Percentiles rank a stretch among this genome's conserved stretches.
These are phyloP conservation scores for Claviceps lovelessii DNA, from an alignment of 2,329 filamentous ascomycete genomes.

Conservation along the genomic window DNA sequence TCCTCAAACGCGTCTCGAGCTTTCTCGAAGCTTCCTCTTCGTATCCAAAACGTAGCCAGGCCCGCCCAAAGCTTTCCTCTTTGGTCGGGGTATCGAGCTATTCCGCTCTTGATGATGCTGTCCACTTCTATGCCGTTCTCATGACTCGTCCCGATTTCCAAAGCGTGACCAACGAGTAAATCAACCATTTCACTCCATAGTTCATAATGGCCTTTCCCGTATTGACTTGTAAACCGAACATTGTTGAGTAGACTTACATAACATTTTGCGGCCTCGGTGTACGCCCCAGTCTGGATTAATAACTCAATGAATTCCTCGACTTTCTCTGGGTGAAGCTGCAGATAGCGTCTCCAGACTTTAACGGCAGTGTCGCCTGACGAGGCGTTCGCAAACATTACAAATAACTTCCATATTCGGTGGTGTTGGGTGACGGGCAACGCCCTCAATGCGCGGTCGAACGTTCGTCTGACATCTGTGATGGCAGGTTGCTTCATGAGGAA, in stretches of 20 bases:
- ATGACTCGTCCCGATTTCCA: constrained; percentile 65
- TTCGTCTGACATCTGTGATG: constrained; percentile 69
- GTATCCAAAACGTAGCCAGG: constrained; percentile 92
- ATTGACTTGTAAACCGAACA: constrained; percentile 76
- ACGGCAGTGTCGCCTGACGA: constrained; percentile 82
- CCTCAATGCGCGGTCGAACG: constrained; percentile 83
- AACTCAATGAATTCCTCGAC: constrained; percentile 91
- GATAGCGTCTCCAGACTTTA: constrained; percentile 87
- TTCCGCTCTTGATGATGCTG: constrained; percentile 81
- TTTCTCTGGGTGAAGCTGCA: constrained; percentile 93
- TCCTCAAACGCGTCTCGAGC: constrained; percentile 91
- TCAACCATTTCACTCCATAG: constrained; percentile 98
- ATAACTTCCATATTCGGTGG: constrained; percentile 86
- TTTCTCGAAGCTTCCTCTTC: constrained; percentile 79
- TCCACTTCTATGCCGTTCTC: constrained; percentile 82
- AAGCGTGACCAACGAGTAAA: constrained; percentile 77
- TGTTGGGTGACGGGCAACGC: constrained; percentile 91
- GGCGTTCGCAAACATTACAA: constrained; percentile 80
- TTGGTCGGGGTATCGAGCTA: constrained; percentile 82
- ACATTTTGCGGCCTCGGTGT: constrained; percentile 78
- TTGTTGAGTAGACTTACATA: constrained; percentile 92
- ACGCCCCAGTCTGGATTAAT: constrained; percentile 64
- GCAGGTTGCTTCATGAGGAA: constrained; percentile 88
- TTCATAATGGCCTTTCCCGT: constrained; percentile 89
- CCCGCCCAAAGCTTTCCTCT: constrained; percentile 90